Evolutionary conservation across 2,329 filamentous ascomycete genomes (phyloP).

Genomic region (Cytospora mali): DNA sequence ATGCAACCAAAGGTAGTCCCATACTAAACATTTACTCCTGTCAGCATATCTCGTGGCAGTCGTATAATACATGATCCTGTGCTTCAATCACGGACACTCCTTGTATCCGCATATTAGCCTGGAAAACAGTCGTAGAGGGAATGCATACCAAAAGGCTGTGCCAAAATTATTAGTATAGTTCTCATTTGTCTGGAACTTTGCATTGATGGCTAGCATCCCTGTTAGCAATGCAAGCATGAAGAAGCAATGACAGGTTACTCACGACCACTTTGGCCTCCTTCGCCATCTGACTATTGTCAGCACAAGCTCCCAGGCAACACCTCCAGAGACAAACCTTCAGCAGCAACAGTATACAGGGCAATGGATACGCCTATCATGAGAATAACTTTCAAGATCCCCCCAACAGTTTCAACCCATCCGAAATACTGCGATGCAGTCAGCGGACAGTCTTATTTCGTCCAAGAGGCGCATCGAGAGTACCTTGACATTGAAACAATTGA

Average conservation of each 20-base stretch:
- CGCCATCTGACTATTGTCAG: conserved; percentile 1
- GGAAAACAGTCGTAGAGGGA: background rate
- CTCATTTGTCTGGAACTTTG: background rate
- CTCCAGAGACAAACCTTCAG: conserved; percentile 10
- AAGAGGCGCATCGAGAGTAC: background rate
- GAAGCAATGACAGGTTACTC: background rate
- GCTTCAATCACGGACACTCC: background rate
- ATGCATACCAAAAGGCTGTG: conserved; percentile 23
- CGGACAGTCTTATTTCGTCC: background rate
- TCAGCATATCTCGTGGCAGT: background rate
- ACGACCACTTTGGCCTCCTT: background rate
- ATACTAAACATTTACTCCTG: conserved; percentile 12
- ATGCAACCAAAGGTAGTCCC: conserved; percentile 27
- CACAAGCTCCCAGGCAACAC: background rate
- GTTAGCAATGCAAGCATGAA: background rate
- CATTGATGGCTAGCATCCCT: conserved; percentile 1
- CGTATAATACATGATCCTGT: background rate
- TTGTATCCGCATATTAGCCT: background rate
- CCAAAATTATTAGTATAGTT: conserved; percentile 11
- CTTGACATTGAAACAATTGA: conserved; percentile 28
- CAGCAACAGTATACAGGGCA: conserved; percentile 28
- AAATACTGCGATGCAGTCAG: conserved; percentile 29
- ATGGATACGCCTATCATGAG: conserved; percentile 28
- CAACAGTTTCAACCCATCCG: conserved; percentile 32
- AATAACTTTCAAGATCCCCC: conserved; percentile 30